Conservation (phyloP, 31 red algal genomes). For the Pterothamnion heteromorphum region DNA sequence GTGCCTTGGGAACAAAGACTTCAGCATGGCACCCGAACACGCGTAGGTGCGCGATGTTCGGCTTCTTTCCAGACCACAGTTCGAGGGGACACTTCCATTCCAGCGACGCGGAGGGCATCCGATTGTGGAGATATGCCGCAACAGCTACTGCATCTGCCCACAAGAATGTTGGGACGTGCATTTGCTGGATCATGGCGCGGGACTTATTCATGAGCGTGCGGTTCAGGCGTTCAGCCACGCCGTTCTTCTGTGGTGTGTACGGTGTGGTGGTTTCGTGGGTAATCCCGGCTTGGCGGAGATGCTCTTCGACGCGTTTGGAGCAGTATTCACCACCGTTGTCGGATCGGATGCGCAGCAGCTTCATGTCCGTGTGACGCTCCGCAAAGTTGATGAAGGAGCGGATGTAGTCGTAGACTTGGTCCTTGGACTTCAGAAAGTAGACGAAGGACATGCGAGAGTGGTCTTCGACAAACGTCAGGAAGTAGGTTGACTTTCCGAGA, state of each 20-base stretch:
- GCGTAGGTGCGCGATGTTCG: background rate
- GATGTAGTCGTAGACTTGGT: background rate
- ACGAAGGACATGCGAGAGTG: conserved; percentile 21
- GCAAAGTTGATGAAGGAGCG: background rate
- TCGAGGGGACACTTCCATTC: background rate
- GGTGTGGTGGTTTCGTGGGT: background rate
- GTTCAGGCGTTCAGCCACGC: conserved; percentile 52
- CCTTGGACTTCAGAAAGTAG: conserved; percentile 28
- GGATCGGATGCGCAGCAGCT: background rate
- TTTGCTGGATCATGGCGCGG: background rate
- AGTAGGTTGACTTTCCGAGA: background rate
- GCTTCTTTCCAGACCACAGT: conserved; percentile 4
- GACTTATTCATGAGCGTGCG: conserved; percentile 49
- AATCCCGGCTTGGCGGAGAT: conserved; percentile 47
- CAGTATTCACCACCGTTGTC: conserved; percentile 51
- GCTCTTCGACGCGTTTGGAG: conserved; percentile 34
- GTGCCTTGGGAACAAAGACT: background rate
- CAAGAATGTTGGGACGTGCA: background rate
- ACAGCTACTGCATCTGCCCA: conserved; percentile 42
- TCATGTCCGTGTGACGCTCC: background rate
- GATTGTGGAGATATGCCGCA: conserved; percentile 23
- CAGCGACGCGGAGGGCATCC: background rate
- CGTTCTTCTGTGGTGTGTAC: conserved; percentile 54
- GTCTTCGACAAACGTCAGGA: conserved; percentile 42
- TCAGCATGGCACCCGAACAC: conserved; percentile 35